Percentiles rank a stretch among this genome's conserved stretches.
Conservation (phyloP, 139 green algal genomes). For the Picochlorum sp. region DNA sequence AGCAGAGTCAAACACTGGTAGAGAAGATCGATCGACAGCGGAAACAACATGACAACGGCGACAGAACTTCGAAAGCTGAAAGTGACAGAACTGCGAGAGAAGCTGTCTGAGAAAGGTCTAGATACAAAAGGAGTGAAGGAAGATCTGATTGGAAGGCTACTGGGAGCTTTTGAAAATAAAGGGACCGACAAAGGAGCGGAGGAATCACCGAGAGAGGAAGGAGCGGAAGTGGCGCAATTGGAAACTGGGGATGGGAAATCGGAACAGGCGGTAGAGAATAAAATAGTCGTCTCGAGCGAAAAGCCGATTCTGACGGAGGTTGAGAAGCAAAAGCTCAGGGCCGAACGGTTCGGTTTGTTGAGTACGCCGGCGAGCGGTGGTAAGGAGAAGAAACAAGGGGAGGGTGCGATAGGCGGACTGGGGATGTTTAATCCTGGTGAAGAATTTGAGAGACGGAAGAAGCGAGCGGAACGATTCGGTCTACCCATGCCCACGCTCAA, state of each 20-base stretch:
- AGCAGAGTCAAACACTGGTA: no score
- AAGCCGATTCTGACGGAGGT: slow-evolving; percentile 6
- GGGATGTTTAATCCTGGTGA: slow-evolving; percentile 15
- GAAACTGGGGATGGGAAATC: not conserved
- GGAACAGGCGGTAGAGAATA: not conserved
- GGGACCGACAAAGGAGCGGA: not conserved
- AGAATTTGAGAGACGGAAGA: slow-evolving; percentile 25
- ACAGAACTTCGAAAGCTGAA: slow-evolving; percentile 18
- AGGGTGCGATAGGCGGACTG: slow-evolving; percentile 9
- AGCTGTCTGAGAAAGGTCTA: slow-evolving; percentile 11
- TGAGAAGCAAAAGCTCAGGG: slow-evolving; percentile 11
- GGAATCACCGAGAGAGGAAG: not conserved
- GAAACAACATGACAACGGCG: not conserved
- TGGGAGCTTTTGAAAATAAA: slow-evolving; percentile 4
- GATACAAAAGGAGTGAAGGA: slow-evolving; percentile 33
- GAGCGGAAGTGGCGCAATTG: not conserved
- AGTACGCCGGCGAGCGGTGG: slow-evolving; percentile 11
- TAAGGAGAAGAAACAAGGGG: not conserved
- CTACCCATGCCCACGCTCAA: slow-evolving; percentile 16
- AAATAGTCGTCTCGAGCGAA: not conserved
- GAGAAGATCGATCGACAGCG: not conserved
- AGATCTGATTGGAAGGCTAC: slow-evolving; percentile 18
- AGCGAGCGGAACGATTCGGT: slow-evolving; percentile 28
- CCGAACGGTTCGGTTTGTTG: slow-evolving; percentile 18
- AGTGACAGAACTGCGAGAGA: slow-evolving; percentile 22